Evolutionary conservation across 1,284 basidiomycete species (phyloP).

Genomic region (Amylostereum areolatum): DNA sequence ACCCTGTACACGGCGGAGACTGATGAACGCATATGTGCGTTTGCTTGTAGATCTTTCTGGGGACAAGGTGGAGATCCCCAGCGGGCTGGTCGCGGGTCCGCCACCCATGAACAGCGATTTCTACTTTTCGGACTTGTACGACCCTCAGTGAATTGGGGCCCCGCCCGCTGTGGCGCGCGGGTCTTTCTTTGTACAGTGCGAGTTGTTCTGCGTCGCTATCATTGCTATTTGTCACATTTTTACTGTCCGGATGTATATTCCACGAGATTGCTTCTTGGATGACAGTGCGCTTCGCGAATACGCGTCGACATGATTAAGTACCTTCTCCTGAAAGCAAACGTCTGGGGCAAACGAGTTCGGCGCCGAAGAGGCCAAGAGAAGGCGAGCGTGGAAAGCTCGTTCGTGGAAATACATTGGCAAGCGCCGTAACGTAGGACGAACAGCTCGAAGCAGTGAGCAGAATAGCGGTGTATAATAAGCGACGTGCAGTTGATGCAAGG

Average conservation of each 20-base stretch:
- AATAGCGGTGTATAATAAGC: slow-evolving; percentile 8
- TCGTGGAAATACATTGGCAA: neutral
- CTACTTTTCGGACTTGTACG: slow-evolving; percentile 72
- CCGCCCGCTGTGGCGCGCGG: neutral
- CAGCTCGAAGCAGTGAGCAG: slow-evolving; percentile 1
- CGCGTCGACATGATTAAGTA: neutral
- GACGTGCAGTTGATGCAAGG: slow-evolving; percentile 38
- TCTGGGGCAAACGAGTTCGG: neutral
- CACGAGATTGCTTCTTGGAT: neutral
- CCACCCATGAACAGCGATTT: slow-evolving; percentile 81
- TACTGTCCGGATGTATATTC: too few species aligned
- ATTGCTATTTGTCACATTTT: too few species aligned
- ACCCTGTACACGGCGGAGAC: neutral
- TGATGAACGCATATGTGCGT: neutral
- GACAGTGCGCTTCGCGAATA: neutral
- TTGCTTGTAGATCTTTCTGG: slow-evolving; percentile 71
- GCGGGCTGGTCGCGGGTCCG: slow-evolving; percentile 59
- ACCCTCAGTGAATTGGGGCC: slow-evolving; percentile 15
- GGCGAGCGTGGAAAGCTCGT: neutral
- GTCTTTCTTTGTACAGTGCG: too few species aligned
- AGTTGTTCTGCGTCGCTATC: too few species aligned
- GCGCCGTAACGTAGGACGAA: slow-evolving; percentile 2
- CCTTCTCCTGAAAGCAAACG: neutral
- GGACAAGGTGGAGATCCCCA: slow-evolving; percentile 88
- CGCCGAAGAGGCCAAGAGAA: neutral